phyloP scores from a whole-genome alignment of 2,329 filamentous ascomycete genomes.

The Claviceps sp. region DNA sequence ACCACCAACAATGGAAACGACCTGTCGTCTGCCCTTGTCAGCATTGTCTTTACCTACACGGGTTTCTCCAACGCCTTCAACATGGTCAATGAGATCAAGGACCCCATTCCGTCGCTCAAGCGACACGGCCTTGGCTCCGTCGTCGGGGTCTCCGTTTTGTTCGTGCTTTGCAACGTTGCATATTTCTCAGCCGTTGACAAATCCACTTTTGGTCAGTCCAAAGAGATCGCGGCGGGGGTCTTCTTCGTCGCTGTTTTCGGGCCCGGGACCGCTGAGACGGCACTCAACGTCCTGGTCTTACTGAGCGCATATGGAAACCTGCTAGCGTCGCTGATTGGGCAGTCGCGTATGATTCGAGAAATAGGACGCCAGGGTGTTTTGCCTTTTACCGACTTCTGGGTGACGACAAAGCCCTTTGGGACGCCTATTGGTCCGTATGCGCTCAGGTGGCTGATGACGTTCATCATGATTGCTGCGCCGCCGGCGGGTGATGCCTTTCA shows the following conservation, averaged over 20 bases:
- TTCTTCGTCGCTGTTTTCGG: constrained; percentile 49
- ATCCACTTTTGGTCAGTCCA: constrained; percentile 7
- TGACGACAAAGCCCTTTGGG: constrained; percentile 47
- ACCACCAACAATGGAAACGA: constrained; percentile 23
- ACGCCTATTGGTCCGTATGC: constrained; percentile 47
- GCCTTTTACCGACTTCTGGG: constrained; percentile 48
- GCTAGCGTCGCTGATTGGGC: constrained; percentile 39
- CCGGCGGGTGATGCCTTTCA: constrained; percentile 52
- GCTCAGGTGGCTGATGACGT: constrained; percentile 42
- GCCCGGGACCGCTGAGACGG: constrained; percentile 30
- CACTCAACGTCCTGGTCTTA: constrained; percentile 42
- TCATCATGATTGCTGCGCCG: constrained; percentile 46
- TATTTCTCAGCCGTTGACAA: constrained; percentile 39
- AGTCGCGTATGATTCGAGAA: constrained; percentile 44
- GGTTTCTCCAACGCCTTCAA: constrained; percentile 49
- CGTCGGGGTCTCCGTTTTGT: constrained; percentile 37
- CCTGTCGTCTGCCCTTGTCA: constrained; percentile 36
- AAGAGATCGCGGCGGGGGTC: constrained; percentile 39
- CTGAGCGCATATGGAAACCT: constrained; percentile 47
- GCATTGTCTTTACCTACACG: constrained; percentile 43
- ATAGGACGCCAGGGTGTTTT: constrained; percentile 49
- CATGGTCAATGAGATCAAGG: constrained; percentile 38
- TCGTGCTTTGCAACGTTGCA: constrained; percentile 45
- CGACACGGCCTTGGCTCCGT: constrained; percentile 34
- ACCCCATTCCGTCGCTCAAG: constrained; percentile 38